A percentile compares a stretch with the other conserved stretches of the same genome.
Conservation (phyloP, 768 basidiomycete species). For the Suillus occidentalis region DNA sequence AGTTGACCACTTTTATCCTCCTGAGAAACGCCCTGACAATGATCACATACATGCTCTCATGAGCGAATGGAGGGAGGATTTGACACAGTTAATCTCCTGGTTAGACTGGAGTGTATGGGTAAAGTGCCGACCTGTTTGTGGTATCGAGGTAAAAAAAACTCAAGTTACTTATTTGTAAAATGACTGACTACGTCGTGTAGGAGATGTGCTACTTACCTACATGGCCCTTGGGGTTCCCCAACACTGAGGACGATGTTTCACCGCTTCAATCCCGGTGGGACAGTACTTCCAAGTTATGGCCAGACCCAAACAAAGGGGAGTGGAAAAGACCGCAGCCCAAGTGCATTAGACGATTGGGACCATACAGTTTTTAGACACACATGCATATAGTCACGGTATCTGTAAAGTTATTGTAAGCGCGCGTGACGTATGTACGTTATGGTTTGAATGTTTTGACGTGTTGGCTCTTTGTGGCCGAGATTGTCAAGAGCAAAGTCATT, state of each 20-base stretch:
- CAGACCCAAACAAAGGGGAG: conserved; percentile 6
- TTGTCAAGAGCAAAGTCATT: not conserved
- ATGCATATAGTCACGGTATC: not conserved
- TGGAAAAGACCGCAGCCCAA: conserved; percentile 27
- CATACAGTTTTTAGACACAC: conserved; percentile 8
- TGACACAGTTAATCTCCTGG: conserved; percentile 18
- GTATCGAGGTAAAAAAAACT: conserved; percentile 7
- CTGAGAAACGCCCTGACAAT: conserved; percentile 3
- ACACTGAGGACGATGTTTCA: not conserved
- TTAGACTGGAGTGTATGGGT: conserved; percentile 25
- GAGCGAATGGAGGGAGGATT: conserved; percentile 12
- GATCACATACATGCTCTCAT: conserved; percentile 2
- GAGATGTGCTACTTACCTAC: conserved; percentile 30
- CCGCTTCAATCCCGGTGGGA: not conserved
- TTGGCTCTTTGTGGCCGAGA: conserved; percentile 4
- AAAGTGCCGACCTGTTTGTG: conserved; percentile 19
- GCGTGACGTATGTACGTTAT: not conserved
- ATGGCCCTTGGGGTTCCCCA: conserved; percentile 18
- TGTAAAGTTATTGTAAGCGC: not conserved
- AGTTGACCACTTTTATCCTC: conserved; percentile 3
- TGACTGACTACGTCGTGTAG: conserved; percentile 11
- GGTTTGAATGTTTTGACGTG: not conserved
- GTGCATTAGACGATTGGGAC: conserved; percentile 16
- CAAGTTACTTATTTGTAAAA: not conserved
- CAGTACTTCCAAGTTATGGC: not conserved